Evolutionary conservation across 768 basidiomycete species (phyloP).

Genomic region (Tremella fuciformis): DNA sequence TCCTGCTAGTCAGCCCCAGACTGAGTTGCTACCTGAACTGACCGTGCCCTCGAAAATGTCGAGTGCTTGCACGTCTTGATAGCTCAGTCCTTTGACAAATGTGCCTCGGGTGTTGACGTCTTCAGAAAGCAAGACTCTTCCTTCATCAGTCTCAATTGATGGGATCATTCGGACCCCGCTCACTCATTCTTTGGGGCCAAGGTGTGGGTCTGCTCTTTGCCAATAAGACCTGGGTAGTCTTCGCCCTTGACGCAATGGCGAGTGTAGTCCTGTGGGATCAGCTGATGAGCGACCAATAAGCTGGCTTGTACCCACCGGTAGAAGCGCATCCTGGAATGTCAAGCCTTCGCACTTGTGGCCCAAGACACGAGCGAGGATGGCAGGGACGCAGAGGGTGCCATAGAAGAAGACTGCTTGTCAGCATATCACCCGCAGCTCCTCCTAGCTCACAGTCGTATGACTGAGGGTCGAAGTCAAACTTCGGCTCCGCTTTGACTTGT

Average conservation of each 20-base stretch:
- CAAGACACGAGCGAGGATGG: slow-evolving; percentile 73
- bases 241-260: slow-evolving; percentile 72
- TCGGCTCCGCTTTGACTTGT: too few species aligned
- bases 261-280: slow-evolving; percentile 64
- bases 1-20: slow-evolving; percentile 57
- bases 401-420: slow-evolving; percentile 64
- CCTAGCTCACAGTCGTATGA: background rate
- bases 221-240: slow-evolving; percentile 82
- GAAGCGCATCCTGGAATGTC: slow-evolving; percentile 67
- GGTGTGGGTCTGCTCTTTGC: slow-evolving; percentile 57
- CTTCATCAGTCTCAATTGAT: background rate
- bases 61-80: slow-evolving; percentile 63
- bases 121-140: slow-evolving; percentile 48
- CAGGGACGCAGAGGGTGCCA: slow-evolving; percentile 85
- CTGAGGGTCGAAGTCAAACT: background rate
- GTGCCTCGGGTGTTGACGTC: slow-evolving; percentile 75
- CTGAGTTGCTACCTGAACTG: slow-evolving; percentile 51
- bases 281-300: slow-evolving; percentile 5
- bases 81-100: slow-evolving; percentile 69
- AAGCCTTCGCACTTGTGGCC: slow-evolving; percentile 65
- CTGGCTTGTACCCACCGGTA: slow-evolving; percentile 59
- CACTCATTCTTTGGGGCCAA: slow-evolving; percentile 53
- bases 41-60: slow-evolving; percentile 80
- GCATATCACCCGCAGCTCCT: background rate
- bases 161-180: background rate